Evolutionary conservation across 2,329 filamentous ascomycete genomes (phyloP).

Genomic region (Colletotrichum eleusines): DNA sequence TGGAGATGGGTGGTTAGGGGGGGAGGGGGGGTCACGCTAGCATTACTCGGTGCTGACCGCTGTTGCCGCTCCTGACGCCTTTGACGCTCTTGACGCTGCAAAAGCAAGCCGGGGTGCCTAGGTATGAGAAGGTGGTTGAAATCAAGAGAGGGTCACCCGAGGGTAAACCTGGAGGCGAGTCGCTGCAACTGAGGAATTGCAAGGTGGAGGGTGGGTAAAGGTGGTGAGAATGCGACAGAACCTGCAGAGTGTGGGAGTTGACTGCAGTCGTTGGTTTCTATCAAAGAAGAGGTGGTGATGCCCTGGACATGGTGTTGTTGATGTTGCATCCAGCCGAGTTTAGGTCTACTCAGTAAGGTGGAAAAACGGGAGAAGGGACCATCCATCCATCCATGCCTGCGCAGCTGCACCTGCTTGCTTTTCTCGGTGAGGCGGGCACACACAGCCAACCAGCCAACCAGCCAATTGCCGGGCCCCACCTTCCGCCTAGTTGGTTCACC

Average conservation of each 20-base stretch:
- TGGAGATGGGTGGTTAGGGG: background rate
- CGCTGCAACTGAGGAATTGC: background rate
- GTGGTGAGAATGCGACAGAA: background rate
- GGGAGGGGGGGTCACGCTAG: constrained; percentile 30
- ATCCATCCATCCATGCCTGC: too few relatives aligned
- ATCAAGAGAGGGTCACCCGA: constrained; percentile 15
- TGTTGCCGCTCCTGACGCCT: too few relatives aligned
- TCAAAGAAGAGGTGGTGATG: background rate
- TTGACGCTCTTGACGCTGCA: constrained; percentile 17
- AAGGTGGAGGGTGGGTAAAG: background rate
- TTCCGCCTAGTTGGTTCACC: background rate
- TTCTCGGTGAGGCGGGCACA: constrained; percentile 3
- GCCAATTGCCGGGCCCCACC: background rate
- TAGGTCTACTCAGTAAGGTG: background rate
- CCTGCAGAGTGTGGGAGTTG: background rate
- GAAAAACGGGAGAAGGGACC: background rate
- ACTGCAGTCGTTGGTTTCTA: background rate
- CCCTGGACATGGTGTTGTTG: background rate
- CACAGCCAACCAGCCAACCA: too few relatives aligned
- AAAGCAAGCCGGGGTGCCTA: constrained; percentile 35
- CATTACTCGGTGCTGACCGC: constrained; percentile 26
- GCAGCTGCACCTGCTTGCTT: background rate
- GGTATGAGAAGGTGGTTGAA: constrained; percentile 14
- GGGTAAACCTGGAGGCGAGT: background rate
- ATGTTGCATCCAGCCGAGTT: background rate